Conservation (phyloP, 1,284 basidiomycete species). For the Naganishia liquefaciens region DNA sequence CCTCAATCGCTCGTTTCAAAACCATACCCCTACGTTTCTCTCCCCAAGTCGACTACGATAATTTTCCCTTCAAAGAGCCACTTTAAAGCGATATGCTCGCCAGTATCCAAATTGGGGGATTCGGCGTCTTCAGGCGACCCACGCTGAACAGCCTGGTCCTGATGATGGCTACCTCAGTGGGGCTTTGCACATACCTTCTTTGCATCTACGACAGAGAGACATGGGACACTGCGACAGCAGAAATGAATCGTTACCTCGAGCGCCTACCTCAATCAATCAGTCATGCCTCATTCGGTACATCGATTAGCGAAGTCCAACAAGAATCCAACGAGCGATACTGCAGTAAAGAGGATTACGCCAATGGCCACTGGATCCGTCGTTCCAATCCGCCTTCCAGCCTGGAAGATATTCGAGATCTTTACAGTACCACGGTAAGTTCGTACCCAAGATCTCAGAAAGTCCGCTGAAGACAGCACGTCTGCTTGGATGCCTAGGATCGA, state of each 20-base stretch:
- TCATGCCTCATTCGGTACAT: background rate
- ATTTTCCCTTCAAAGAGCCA: too few relatives aligned
- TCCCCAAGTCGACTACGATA: too few relatives aligned
- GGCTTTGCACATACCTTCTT: conserved; percentile 1
- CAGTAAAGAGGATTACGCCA: conserved; percentile 15
- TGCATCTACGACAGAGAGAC: background rate
- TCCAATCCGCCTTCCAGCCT: background rate
- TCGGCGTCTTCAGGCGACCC: too few relatives aligned
- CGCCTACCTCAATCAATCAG: background rate
- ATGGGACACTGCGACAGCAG: background rate
- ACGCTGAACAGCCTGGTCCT: background rate
- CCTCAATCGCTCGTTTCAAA: too few relatives aligned
- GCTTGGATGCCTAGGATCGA: background rate
- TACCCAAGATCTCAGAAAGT: background rate
- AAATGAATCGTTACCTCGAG: background rate
- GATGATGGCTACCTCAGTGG: background rate
- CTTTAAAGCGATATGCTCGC: too few relatives aligned
- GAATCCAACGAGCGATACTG: conserved; percentile 1
- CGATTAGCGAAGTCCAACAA: background rate
- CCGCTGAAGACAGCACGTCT: too few relatives aligned
- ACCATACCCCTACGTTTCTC: too few relatives aligned
- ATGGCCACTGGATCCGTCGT: conserved; percentile 14
- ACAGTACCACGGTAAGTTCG: conserved; percentile 20
- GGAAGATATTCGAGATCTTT: conserved; percentile 11
- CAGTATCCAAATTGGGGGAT: too few relatives aligned